A percentile compares a stretch with the other conserved stretches of the same genome.
Evolutionary conservation across 1,284 basidiomycete genomes (phyloP).

Genomic region (Boletellus deceptivus): DNA sequence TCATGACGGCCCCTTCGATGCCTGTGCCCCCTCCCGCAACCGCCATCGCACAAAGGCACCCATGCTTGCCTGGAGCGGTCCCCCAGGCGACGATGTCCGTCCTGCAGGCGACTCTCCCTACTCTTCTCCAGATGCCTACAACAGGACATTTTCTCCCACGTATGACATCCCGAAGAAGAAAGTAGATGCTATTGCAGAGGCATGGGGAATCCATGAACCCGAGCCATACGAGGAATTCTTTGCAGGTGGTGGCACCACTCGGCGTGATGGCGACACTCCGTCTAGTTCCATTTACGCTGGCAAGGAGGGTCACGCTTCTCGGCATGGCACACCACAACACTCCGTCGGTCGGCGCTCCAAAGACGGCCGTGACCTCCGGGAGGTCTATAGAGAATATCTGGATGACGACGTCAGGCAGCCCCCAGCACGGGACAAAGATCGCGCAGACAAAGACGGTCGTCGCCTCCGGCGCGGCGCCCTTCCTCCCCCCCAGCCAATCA

Average conservation of each 20-base stretch:
- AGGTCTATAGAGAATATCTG: conserved; percentile 43
- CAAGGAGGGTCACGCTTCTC: conserved; percentile 42
- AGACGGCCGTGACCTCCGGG: conserved; percentile 45
- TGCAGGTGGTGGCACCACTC: conserved; percentile 58
- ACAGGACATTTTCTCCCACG: conserved; percentile 44
- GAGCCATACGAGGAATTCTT: conserved; percentile 86
- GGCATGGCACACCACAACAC: conserved; percentile 32
- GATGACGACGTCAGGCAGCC: conserved; percentile 37
- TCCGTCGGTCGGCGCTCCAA: conserved; percentile 39
- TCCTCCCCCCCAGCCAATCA: conserved; percentile 80
- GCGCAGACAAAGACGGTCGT: conserved; percentile 28
- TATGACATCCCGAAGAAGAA: conserved; percentile 66
- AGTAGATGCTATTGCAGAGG: conserved; percentile 78
- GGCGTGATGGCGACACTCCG: conserved; percentile 53
- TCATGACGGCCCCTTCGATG: conserved; percentile 86
- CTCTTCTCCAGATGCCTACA: conserved; percentile 49
- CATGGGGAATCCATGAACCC: conserved; percentile 85
- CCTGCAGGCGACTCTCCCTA: conserved; percentile 48
- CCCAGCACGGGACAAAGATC: conserved; percentile 31
- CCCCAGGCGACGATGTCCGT: conserved; percentile 42
- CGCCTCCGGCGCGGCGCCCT: conserved; percentile 47
- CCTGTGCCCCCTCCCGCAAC: conserved; percentile 83
- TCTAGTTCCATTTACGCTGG: conserved; percentile 64
- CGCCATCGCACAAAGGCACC: conserved; percentile 74
- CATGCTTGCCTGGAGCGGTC: conserved; percentile 70